Percentiles rank a stretch among this genome's conserved stretches.
Evolutionary conservation across 306 rosid species (phyloP).

Genomic region (Ormosia emarginata): DNA sequence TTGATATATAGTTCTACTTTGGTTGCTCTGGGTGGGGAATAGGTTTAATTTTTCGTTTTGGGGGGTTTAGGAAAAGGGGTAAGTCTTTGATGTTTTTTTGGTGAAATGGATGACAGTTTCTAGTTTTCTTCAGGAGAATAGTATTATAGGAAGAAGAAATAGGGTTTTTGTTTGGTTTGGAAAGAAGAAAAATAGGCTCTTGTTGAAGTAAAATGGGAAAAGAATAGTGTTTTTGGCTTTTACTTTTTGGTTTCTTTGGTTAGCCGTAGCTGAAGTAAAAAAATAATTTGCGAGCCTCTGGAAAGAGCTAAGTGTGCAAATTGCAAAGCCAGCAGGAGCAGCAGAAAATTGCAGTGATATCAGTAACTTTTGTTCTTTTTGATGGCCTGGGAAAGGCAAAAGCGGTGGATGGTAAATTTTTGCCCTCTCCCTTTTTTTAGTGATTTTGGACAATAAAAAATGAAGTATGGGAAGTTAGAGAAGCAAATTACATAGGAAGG

Average conservation of each 20-base stretch:
- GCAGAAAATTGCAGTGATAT: neutral
- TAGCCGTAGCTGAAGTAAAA: neutral
- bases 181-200: neutral
- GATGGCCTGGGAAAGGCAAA: neutral
- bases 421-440: neutral
- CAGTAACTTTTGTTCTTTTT: constrained; percentile 16
- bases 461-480: neutral
- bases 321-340: neutral
- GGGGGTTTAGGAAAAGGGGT: no score
- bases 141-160: neutral
- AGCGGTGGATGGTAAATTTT: neutral
- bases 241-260: neutral
- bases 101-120: neutral
- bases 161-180: constrained; percentile 22
- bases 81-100: neutral
- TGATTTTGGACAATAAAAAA: neutral
- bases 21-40: neutral
- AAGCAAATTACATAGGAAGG: neutral
- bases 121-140: neutral
- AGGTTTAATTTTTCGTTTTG: neutral
- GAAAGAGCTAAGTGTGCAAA: neutral
- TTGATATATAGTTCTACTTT: neutral
- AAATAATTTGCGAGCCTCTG: neutral
- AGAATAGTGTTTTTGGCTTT: neutral
- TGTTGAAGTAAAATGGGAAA: neutral